Evolutionary conservation across 2,329 filamentous ascomycete genomes (phyloP), one percentile per base, ranked within the genome.

Genomic region (Fusarium continuum): DNA sequence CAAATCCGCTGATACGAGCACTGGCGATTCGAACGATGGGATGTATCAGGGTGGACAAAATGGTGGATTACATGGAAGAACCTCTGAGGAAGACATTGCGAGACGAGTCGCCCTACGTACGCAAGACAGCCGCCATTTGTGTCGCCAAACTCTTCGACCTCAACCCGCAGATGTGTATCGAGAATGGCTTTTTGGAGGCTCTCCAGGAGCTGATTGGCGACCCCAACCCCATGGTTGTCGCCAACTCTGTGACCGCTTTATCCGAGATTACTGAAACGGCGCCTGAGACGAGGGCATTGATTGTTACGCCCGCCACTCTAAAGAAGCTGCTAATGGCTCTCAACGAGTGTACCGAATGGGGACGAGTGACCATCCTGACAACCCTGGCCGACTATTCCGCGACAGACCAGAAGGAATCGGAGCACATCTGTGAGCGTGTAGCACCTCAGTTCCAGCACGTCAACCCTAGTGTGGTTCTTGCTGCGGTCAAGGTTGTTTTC

Each of bases 41-140:
- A 34, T 98, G 95, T 74, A 98, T 99, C 72, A 85, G 95, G 53
- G 95, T 99, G 52, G 95, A 98, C 70, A 99, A 99, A 79, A 99
- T 99, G 92, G 92, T 98, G 66, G 95, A 99, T 75, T 99, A 99
- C 77, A 98, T 99, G 94, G 95, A 98, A 77, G 95, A 99, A 73
- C 95, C 95, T 13, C 79, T 99, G 63, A 87, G 95, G 70, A 99
- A 99, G 81, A 99, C 95, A 11, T 82, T 99, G 68, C 88, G 93
- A 77, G 95, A 99, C 79, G 95, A 99, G 78, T 98, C 94, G 43
- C 95, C 95, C 1, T 99, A 99, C 77, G 95, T 99, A 60, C 91
- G 95, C 70, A 99, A 99, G 81, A 99, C 95, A 3, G 95, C 95
- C 36, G 95, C 94, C 34, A 95, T 99, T 67, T 98, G 95, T 75